Evolutionary conservation across 306 rosid species (phyloP), one percentile per base, ranked within the genome.

Genomic region (Casuarina equisetifolia): DNA sequence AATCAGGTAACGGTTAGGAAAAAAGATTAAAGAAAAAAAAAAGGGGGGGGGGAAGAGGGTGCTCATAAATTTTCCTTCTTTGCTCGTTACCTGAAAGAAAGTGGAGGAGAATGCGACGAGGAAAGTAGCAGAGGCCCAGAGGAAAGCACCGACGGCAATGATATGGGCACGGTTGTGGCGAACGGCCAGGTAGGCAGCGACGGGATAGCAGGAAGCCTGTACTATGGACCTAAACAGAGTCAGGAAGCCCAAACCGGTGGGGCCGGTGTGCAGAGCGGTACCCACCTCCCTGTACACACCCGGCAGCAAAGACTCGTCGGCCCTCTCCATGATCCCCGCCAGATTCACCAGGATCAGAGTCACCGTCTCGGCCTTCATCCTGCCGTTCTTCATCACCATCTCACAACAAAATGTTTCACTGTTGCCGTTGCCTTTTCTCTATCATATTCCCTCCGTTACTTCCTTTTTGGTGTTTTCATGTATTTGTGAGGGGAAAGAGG

Each of bases 51-150:
- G 25, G 10, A 43, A 25, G 40, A 69, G 45, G 7, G 61, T 11
- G 36, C 20, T 36, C 25, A 54, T n/a, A 8, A 5, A 2, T 3
- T 17, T 17, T 17, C 19, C 0, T 17, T 2, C 8, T 6, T 55
- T 55, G 7, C 7, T 40, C 12, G 1, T 13, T 42, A 94, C 97
- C 97, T 91, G 95, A 61, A 79, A 78, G 88, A 89, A 91, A 54
- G 97, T 88, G 82, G 97, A 88, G 74, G 98, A 95, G 79, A 92
- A 82, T 3, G 87, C 98, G 40, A 94, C 98, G 35, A 94, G 95
- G 74, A 94, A 92, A 84, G 98, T 95, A 63, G 97, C 97, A 52
- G 89, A 81, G 20, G 97, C 89, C 97, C 99, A 95, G 66, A 92
- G 97, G 68, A 90, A 87, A 55, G 99, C 96, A 3, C 97, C 99